Evolutionary conservation across 176 grass and related monocot species (phyloP).

Genomic region (Cenchrus americanus): DNA sequence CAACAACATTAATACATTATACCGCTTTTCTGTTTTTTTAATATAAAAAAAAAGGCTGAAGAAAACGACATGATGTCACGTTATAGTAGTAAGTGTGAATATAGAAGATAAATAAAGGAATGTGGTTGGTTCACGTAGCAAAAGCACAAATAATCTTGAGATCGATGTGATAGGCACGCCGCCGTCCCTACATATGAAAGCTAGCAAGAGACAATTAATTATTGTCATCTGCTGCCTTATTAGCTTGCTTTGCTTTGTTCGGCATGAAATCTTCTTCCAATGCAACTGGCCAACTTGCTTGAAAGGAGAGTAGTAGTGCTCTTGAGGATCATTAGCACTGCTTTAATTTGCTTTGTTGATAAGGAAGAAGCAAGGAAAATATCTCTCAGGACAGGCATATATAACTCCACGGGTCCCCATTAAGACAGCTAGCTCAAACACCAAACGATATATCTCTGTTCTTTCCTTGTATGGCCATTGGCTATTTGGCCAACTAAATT

Average conservation of each 20-base stretch:
- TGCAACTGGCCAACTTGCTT: constrained; percentile 26
- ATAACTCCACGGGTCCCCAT: too few relatives aligned
- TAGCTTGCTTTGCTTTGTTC: constrained; percentile 11
- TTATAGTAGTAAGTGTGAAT: not conserved
- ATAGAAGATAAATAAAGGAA: not conserved
- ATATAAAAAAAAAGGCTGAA: not conserved
- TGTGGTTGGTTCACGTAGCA: not conserved
- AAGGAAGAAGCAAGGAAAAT: constrained; percentile 3
- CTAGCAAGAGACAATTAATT: not conserved
- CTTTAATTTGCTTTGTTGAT: constrained; percentile 19
- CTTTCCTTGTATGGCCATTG: too few relatives aligned
- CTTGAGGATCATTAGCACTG: not conserved
- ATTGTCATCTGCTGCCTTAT: not conserved
- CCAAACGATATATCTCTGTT: too few relatives aligned
- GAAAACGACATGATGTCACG: constrained; percentile 1
- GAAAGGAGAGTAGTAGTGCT: not conserved
- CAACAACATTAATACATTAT: not conserved
- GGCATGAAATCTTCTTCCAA: not conserved
- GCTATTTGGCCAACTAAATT: too few relatives aligned
- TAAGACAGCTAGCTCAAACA: too few relatives aligned
- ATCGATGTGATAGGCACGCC: not conserved
- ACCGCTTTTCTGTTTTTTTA: not conserved
- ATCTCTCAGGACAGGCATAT: not conserved
- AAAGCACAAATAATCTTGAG: not conserved
- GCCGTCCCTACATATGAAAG: not conserved